A percentile compares a stretch with the other conserved stretches of the same genome.
Evolutionary conservation across 139 green algal species (phyloP).

Genomic region (Coelastrella sp.): DNA sequence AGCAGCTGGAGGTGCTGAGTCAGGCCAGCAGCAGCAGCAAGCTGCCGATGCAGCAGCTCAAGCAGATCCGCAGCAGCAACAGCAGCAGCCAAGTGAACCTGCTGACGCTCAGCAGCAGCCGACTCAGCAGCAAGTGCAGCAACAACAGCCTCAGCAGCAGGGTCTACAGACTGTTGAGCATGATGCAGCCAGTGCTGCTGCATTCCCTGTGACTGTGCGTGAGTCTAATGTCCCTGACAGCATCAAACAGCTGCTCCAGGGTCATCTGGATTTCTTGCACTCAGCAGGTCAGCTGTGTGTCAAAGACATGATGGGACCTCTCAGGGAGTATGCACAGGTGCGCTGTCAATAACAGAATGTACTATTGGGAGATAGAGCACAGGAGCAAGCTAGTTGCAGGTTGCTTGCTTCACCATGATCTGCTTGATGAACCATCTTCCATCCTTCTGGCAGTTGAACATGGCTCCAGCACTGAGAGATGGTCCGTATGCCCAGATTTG

Average conservation of each 20-base stretch:
- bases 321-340: conserved; percentile 81
- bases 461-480: too few relatives aligned
- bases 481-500: too few relatives aligned
- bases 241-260: conserved; percentile 3
- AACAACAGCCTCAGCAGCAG: conserved; percentile 24
- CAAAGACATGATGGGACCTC: conserved; percentile 78
- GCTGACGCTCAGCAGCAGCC: conserved; percentile 27
- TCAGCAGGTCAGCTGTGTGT: conserved; percentile 66
- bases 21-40: background rate
- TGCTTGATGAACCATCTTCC: too few relatives aligned
- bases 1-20: background rate
- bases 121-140: background rate
- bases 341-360: background rate
- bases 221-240: background rate
- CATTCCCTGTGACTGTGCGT: conserved; percentile 20
- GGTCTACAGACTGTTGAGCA: background rate
- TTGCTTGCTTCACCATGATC: too few relatives aligned
- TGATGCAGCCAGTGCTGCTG: background rate
- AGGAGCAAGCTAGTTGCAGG: too few relatives aligned
- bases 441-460: too few relatives aligned
- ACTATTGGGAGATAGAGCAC: too few relatives aligned
- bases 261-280: conserved; percentile 36
- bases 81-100: background rate
- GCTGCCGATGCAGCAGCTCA: background rate
- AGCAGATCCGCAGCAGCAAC: background rate